Evolutionary conservation across 2,329 filamentous ascomycete species (phyloP).

Genomic region (Alternaria rosae): DNA sequence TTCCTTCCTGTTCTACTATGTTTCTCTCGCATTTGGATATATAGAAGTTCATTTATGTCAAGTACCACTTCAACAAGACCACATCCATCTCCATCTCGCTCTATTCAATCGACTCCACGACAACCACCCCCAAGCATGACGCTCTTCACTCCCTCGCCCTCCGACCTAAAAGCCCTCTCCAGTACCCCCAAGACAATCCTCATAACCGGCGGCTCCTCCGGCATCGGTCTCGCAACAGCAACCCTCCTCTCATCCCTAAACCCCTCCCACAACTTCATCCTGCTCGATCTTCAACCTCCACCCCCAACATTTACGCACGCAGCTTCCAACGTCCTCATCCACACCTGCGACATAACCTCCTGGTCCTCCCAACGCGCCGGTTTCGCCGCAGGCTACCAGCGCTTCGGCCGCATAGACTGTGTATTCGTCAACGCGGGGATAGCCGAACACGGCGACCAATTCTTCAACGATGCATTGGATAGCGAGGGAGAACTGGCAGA

Average conservation of each 20-base stretch:
- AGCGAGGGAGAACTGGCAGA: constrained; percentile 52
- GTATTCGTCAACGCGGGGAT: constrained; percentile 62
- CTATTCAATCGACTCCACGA: too few relatives aligned
- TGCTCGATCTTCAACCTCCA: constrained; percentile 51
- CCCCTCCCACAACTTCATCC: constrained; percentile 51
- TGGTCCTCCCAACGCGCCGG: constrained; percentile 56
- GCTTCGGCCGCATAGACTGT: constrained; percentile 55
- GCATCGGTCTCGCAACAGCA: constrained; percentile 53
- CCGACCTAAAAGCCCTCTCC: constrained; percentile 29
- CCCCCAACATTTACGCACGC: constrained; percentile 43
- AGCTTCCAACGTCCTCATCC: constrained; percentile 40
- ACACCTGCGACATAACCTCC: constrained; percentile 55
- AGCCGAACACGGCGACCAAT: constrained; percentile 58
- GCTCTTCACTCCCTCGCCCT: constrained; percentile 32
- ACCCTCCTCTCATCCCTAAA: constrained; percentile 49
- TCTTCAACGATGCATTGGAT: constrained; percentile 58
- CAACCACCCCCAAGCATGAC: constrained; percentile 25
- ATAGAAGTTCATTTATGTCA: too few relatives aligned
- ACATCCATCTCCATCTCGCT: background rate
- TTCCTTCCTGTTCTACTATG: background rate
- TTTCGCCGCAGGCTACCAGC: constrained; percentile 52
- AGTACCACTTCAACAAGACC: background rate
- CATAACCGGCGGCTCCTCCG: constrained; percentile 52
- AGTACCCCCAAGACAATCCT: constrained; percentile 43
- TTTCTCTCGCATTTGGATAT: too few relatives aligned